Evolutionary conservation across 2,329 filamentous ascomycete genomes (phyloP).

Genomic region (Zelopaecilomyces penicillatus): DNA sequence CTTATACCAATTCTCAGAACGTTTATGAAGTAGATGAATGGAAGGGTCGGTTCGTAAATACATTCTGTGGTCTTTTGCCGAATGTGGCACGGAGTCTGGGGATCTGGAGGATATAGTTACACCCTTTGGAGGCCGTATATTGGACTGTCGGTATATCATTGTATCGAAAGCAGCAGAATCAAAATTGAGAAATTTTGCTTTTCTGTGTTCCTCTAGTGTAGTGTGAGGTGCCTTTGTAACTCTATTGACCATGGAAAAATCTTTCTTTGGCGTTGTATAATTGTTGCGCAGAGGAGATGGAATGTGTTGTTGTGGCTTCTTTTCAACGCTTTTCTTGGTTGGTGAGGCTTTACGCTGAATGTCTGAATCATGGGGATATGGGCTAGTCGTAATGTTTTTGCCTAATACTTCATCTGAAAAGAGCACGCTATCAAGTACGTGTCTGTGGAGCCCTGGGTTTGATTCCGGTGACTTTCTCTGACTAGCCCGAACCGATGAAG

Average conservation of each 20-base stretch:
- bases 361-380: too few species aligned
- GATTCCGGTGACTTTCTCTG: too few species aligned
- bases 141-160: conserved; percentile 30
- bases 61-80: conserved; percentile 21
- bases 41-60: conserved; percentile 44
- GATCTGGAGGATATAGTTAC: conserved; percentile 10
- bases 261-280: neutral
- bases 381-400: too few species aligned
- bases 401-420: too few species aligned
- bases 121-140: conserved; percentile 16
- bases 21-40: conserved; percentile 36
- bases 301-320: too few species aligned
- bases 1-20: conserved; percentile 36
- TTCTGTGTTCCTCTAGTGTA: neutral
- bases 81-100: neutral
- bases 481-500: too few species aligned
- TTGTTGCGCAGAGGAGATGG: too few species aligned
- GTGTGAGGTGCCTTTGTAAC: neutral
- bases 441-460: too few species aligned
- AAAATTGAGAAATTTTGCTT: conserved; percentile 4
- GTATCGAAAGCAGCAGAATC: conserved; percentile 26
- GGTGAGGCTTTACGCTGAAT: too few species aligned
- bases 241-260: neutral
- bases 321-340: too few species aligned
- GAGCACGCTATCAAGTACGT: too few species aligned